Conservation (phyloP, 352 stramenopile genomes). For the Aphanomyces stellatus region DNA sequence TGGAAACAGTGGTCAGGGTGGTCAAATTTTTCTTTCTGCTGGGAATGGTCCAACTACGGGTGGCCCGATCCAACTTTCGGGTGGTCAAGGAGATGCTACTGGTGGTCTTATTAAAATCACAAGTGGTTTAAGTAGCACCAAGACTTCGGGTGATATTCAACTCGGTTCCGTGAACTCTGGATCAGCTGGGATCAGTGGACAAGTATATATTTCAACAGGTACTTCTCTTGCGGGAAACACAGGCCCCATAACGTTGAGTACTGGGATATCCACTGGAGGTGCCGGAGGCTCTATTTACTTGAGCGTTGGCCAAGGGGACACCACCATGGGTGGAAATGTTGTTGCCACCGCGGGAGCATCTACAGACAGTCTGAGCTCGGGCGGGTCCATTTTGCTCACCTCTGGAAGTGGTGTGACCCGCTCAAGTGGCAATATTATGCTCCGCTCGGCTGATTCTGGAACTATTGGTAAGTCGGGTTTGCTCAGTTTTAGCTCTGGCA, state of each 20-base stretch:
- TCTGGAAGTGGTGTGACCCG: background rate
- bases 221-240: background rate
- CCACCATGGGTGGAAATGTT: background rate
- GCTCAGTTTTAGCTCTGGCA: background rate
- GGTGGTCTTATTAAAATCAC: background rate
- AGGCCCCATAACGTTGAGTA: background rate
- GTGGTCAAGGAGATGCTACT: background rate
- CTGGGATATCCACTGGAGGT: background rate
- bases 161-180: background rate
- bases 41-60: too few relatives aligned
- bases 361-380: background rate
- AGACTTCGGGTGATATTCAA: background rate
- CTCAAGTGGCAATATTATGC: slow-evolving; percentile 9
- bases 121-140: background rate
- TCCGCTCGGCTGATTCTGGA: background rate
- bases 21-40: slow-evolving; percentile 17
- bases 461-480: background rate
- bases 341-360: background rate
- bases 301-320: background rate
- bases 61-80: background rate
- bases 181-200: background rate
- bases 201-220: background rate
- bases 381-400: slow-evolving; percentile 9
- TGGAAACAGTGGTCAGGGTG: slow-evolving; percentile 17
- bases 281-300: slow-evolving; percentile 14